These are phyloP conservation scores for Diplocarpon mali DNA, from an alignment of 2,329 filamentous ascomycete species.

Conservation along the genomic window DNA sequence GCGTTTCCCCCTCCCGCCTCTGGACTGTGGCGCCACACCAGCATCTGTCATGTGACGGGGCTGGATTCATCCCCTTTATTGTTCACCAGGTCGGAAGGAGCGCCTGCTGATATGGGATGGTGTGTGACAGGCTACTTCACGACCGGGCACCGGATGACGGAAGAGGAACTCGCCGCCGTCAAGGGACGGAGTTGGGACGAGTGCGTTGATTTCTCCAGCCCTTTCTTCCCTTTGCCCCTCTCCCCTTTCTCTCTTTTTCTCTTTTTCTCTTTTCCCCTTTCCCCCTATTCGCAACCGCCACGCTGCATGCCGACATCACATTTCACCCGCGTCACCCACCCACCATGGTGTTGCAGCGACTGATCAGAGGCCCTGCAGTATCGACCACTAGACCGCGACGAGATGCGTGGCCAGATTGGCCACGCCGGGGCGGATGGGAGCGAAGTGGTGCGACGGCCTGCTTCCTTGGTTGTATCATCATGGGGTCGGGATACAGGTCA, in stretches of 20 bases:
- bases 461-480: no score
- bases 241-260: neutral
- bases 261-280: neutral
- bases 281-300: neutral
- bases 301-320: neutral
- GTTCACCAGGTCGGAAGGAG: no score
- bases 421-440: slow-evolving; percentile 5
- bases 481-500: no score
- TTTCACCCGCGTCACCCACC: neutral
- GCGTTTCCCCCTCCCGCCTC: neutral
- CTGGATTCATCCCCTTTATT: no score
- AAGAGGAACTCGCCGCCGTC: slow-evolving; percentile 74
- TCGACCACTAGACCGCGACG: neutral
- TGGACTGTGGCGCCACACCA: neutral
- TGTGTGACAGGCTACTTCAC: slow-evolving; percentile 57
- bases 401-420: no score
- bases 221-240: neutral
- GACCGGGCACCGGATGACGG: slow-evolving; percentile 78
- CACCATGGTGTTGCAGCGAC: neutral
- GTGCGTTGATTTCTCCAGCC: slow-evolving; percentile 32
- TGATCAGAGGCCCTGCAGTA: neutral
- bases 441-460: no score
- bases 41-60: no score
- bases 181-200: slow-evolving; percentile 89
- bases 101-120: no score